These are phyloP conservation scores for Linum lewisii DNA, from an alignment of 345 rosid species.

Conservation along the genomic window DNA sequence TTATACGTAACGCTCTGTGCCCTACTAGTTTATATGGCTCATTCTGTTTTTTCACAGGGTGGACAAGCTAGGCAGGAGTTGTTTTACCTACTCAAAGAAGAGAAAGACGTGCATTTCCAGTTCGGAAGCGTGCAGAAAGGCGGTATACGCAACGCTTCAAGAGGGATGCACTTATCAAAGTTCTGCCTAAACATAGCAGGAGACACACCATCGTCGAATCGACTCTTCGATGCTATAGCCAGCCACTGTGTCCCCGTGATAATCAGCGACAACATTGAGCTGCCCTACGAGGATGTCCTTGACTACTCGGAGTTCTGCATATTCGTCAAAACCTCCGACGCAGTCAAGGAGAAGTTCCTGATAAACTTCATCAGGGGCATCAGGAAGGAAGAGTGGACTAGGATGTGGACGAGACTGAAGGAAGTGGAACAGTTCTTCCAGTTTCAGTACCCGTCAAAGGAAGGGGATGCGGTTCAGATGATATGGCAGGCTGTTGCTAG, in stretches of 20 bases:
- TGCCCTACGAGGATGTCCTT: conserved; percentile 82
- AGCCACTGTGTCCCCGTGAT: conserved; percentile 93
- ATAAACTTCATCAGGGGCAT: conserved; percentile 50
- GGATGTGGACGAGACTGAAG: conserved; percentile 56
- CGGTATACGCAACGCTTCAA: conserved; percentile 59
- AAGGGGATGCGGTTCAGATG: conserved; percentile 75
- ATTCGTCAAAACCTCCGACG: conserved; percentile 74
- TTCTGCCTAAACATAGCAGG: conserved; percentile 97
- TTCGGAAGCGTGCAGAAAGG: conserved; percentile 64
- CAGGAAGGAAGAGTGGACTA: conserved; percentile 61
- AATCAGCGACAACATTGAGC: conserved; percentile 91
- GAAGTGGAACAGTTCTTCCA: conserved; percentile 49
- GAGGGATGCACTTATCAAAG: conserved; percentile 78
- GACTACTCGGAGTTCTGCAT: conserved; percentile 85
- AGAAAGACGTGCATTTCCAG: conserved; percentile 78
- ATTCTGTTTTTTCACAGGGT: conserved; percentile 34
- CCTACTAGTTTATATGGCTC: neutral
- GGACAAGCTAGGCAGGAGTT: conserved; percentile 80
- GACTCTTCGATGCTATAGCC: conserved; percentile 91
- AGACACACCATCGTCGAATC: conserved; percentile 92
- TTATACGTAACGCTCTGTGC: too few species aligned
- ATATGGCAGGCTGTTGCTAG: conserved; percentile 84
- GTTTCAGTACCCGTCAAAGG: conserved; percentile 54
- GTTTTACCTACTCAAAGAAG: conserved; percentile 58
- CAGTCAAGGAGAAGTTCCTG: conserved; percentile 57